Base-by-base conservation (phyloP, 1,284 basidiomycete genomes). In the Rhodotorula sp. region DNA sequence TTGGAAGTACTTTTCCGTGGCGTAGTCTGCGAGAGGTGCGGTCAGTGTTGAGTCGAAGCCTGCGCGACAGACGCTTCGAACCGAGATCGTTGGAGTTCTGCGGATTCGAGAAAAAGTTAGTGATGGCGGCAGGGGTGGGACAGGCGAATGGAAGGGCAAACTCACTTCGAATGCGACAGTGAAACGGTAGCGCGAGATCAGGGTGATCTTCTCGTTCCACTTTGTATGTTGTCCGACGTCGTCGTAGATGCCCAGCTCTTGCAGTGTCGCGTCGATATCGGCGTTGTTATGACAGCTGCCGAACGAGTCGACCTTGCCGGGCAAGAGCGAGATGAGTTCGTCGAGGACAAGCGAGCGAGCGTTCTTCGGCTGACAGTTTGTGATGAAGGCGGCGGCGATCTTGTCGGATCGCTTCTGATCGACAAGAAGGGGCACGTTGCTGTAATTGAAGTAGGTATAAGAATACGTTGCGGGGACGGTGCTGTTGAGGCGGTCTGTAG, bases 181-280 rank as follows among this genome's bases (percentile, higher is more conserved):
- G 54, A 72, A 72, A 8, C 48, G 48, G 58, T 71, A 72, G 19
- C 61, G 63, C 8, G 48, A 32, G 48, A 66, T 68, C 29, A 64
- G 46, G 17, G 72, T 61, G 61, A 70, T 63, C 52, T 73, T 73
- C 15, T 65, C 47, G 27, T 70, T 73, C 72, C 72, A 73, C 10
- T 44, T 39, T 0, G 55, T 68, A n/a, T 65, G 55, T 2, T 4
- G 7, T 2, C 64, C 70, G 2, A 68, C 67, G 15, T 56, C 48
- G 4, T 70, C 68, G 2, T 30, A 59, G n/a, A 61, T 10, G 9
- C 61, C 66, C 24, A 70, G 56, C 54, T 68, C 53, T 5, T 48
- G 29, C 30, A 73, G 47, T 1, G 52, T 58, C 1, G 49, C 47
- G 34, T 59, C 59, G 6, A 57, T 49, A 36, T 73, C 52, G 11